These are phyloP conservation scores for Phytophthora sojae DNA, from an alignment of 352 stramenopile genomes.

Conservation along the genomic window DNA sequence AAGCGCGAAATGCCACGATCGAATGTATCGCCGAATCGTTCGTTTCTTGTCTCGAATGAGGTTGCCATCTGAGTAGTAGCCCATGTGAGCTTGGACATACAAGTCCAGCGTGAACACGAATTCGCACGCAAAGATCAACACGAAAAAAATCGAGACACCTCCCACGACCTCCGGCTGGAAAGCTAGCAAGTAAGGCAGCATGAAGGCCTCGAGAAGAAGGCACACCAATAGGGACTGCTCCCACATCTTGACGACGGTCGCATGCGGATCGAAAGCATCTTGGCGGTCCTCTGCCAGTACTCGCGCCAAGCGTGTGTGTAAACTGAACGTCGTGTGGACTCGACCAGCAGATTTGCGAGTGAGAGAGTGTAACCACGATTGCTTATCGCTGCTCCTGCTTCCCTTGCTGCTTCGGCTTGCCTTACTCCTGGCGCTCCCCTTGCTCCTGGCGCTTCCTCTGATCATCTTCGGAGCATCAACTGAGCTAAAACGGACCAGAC, in stretches of 20 bases:
- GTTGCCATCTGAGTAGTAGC: constrained; percentile 64
- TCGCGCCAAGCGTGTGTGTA: not conserved
- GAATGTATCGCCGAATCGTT: constrained; percentile 53
- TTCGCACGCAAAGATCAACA: constrained; percentile 44
- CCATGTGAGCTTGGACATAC: constrained; percentile 56
- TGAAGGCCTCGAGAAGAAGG: constrained; percentile 56
- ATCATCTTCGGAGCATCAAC: not conserved
- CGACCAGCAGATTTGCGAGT: not conserved
- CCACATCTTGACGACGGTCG: constrained; percentile 51
- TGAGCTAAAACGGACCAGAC: not conserved
- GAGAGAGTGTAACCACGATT: not conserved
- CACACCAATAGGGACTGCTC: constrained; percentile 53
- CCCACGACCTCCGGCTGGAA: constrained; percentile 35
- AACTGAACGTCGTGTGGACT: not conserved
- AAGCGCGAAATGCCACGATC: constrained; percentile 46
- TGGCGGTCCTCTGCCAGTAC: constrained; percentile 12
- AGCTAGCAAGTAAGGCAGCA: constrained; percentile 54
- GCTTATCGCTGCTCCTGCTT: not conserved
- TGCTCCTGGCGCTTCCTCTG: not conserved
- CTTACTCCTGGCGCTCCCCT: not conserved
- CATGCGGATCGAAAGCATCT: constrained; percentile 59
- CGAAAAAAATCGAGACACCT: constrained; percentile 30
- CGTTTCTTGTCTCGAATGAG: constrained; percentile 48
- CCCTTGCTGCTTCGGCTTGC: not conserved
- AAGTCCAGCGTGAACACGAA: constrained; percentile 61